Base-by-base conservation (phyloP, 192 early-diverging fungal genomes). In the Geranomyces variabilis region DNA sequence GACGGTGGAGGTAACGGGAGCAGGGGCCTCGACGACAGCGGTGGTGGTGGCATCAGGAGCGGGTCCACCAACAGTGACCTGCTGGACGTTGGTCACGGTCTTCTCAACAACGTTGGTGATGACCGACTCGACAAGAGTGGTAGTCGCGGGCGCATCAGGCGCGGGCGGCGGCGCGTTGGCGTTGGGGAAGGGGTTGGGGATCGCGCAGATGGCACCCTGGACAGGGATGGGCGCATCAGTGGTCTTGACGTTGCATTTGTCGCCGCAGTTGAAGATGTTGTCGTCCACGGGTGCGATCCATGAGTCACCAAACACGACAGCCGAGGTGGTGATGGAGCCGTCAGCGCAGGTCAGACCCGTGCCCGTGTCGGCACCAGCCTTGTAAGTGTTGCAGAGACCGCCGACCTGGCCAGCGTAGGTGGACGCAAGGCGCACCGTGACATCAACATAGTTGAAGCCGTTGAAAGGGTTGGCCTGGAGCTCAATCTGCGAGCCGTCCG, bases 321-420 rank as follows among this genome's bases (percentile, higher is more conserved):
- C 34, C 3, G n/a, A 44, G 29, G 24, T 59, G n/a, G 69, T 61
- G 36, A 53, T 36, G 33, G 55, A 58, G 0, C 69, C 69, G 28
- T 70, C 69, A 21, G 69, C 30, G 43, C 55, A 61, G 33, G 33
- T 34, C 57, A 70, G 48, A 33, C 59, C 69, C 28, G 22, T 60
- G 17, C n/a, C 51, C 24, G 53, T 57, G 57, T 70, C 69, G 57
- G 22, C 45, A 10, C 58, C 58, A 31, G 62, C 69, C 29, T 59
- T 33, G 58, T 70, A 70, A 28, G 34, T 34, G 57, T 70, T 70
- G 59, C 69, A 70, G 14, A 70, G 69, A 70, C 69, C 69, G 21
- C 45, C 43, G 44, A 70, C 69, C n/a, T n/a, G 24, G n/a, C 34
- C 8, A 10, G 28, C 30, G 45, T 43, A 70, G 57, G 43, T 48